phyloP scores from a whole-genome alignment of 352 stramenopile genomes.

The Blastocystis sp. region DNA sequence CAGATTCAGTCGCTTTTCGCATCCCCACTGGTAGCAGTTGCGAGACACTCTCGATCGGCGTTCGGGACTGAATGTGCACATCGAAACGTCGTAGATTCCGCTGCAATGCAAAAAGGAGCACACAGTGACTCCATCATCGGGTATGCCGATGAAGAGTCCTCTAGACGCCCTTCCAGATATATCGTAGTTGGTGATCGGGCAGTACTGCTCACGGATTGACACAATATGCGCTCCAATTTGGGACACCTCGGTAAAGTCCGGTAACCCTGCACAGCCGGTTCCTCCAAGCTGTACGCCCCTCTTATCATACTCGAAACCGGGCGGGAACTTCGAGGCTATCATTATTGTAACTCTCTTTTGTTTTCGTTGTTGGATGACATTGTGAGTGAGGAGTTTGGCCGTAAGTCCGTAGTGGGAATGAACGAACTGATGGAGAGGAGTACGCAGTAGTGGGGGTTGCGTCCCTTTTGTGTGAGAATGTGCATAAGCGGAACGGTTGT shows the following conservation, averaged over 20 bases:
- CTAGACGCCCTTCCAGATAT: conserved; percentile 45
- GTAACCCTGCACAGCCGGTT: neutral
- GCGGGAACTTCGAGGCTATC: conserved; percentile 7
- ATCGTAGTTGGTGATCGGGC: conserved; percentile 59
- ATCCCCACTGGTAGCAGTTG: conserved; percentile 36
- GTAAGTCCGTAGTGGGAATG: too few relatives aligned
- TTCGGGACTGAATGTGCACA: conserved; percentile 19
- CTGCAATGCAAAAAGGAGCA: conserved; percentile 3
- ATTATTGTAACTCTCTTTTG: neutral
- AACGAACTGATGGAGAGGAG: too few relatives aligned
- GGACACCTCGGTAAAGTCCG: conserved; percentile 1
- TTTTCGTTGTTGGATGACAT: neutral
- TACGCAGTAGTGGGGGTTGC: too few relatives aligned
- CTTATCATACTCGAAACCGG: conserved; percentile 18
- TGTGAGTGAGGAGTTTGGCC: too few relatives aligned
- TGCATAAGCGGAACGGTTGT: too few relatives aligned
- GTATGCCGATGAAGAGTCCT: conserved; percentile 38
- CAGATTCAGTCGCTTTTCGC: conserved; percentile 21
- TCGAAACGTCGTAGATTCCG: conserved; percentile 25
- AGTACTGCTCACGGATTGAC: conserved; percentile 12
- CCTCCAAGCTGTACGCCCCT: neutral
- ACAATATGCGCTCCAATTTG: neutral
- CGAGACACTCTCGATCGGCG: conserved; percentile 4
- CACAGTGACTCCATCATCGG: conserved; percentile 3
- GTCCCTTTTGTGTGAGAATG: too few relatives aligned